These are phyloP conservation scores for Eucalyptus virginea DNA, from an alignment of 345 rosid genomes.

Conservation along the genomic window DNA sequence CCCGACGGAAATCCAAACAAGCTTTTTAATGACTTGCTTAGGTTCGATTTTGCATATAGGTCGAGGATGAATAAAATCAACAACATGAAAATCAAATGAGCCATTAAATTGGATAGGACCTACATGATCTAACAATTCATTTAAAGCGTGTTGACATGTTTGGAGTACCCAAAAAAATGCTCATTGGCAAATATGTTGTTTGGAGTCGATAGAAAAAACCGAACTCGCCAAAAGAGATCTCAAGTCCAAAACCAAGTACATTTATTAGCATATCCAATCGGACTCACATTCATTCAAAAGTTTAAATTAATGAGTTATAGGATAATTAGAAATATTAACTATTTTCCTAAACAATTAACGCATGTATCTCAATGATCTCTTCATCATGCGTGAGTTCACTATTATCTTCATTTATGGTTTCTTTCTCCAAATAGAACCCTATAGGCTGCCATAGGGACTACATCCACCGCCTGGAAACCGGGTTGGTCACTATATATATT, in stretches of 20 bases:
- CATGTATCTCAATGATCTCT: no score
- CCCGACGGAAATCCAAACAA: fast-evolving
- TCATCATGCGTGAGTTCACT: background rate
- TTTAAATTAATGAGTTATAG: no score
- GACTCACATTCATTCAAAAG: fast-evolving
- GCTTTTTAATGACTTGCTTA: no score
- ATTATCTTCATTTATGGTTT: background rate
- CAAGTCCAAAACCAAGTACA: background rate
- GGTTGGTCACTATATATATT: background rate
- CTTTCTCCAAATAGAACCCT: background rate
- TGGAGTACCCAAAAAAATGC: background rate
- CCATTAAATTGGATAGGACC: background rate
- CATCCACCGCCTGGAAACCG: fast-evolving
- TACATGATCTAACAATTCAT: fast-evolving
- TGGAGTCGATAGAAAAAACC: no score
- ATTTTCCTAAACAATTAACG: fast-evolving
- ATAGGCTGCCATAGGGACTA: no score
- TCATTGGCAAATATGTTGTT: background rate
- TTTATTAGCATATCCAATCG: no score
- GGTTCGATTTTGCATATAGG: no score
- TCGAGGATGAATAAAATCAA: fast-evolving
- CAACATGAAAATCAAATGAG: background rate
- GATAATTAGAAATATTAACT: no score
- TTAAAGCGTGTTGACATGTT: fast-evolving
- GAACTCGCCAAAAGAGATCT: no score